These are phyloP conservation scores for Blastobotrys chiropterorum DNA, from an alignment of 805 yeast genomes.

Conservation along the genomic window DNA sequence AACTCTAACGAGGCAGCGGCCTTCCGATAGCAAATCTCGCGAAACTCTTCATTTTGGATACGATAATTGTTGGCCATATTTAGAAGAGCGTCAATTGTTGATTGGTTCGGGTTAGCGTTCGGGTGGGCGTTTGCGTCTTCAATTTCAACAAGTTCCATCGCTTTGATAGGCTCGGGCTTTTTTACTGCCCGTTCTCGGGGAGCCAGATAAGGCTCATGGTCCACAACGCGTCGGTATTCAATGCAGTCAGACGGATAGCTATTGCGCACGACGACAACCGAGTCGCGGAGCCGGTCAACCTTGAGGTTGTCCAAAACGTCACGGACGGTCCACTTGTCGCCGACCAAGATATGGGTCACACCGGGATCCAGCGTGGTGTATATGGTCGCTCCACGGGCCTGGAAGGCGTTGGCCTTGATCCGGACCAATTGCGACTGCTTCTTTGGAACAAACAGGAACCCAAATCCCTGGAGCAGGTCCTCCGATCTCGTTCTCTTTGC, in stretches of 20 bases:
- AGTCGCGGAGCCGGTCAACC: slow-evolving; percentile 2
- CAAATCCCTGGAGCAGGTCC: neutral
- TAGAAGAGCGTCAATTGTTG: too few relatives aligned
- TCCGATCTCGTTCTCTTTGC: neutral
- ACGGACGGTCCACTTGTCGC: slow-evolving; percentile 7
- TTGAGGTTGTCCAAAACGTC: slow-evolving; percentile 3
- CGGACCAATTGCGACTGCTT: slow-evolving; percentile 9
- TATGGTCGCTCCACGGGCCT: slow-evolving; percentile 23
- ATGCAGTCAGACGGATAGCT: slow-evolving; percentile 31
- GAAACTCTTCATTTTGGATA: slow-evolving; percentile 34
- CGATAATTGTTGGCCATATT: too few relatives aligned
- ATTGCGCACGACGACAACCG: slow-evolving; percentile 15
- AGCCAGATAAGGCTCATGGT: neutral
- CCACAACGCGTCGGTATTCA: slow-evolving; percentile 16
- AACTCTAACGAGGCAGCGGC: slow-evolving; percentile 37
- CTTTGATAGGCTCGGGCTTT: too few relatives aligned
- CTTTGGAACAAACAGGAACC: slow-evolving; percentile 9
- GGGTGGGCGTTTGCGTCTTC: too few relatives aligned
- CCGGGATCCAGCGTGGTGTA: slow-evolving; percentile 4
- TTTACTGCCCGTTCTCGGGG: too few relatives aligned
- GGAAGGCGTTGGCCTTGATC: slow-evolving; percentile 12
- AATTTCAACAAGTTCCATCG: neutral
- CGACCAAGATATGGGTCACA: slow-evolving; percentile 27
- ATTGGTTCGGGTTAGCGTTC: too few relatives aligned
- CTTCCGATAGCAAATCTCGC: slow-evolving; percentile 39